Percentiles rank a stretch among this genome's conserved stretches.
These are phyloP conservation scores for Gossypium australe DNA, from an alignment of 345 rosid species.

Conservation along the genomic window DNA sequence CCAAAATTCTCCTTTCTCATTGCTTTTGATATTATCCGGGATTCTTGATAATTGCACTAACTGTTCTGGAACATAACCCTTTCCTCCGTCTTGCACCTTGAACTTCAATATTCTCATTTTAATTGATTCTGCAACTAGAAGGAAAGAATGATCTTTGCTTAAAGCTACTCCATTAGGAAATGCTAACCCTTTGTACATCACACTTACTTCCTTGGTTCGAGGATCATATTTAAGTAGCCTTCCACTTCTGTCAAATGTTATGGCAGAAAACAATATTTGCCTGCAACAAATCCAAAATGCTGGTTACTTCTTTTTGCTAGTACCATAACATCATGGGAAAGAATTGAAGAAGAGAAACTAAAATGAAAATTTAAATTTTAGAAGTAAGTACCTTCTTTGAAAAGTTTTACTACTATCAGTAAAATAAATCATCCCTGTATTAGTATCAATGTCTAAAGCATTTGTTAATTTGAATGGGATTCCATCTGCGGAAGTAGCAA, in stretches of 20 bases:
- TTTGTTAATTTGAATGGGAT: conserved; percentile 36
- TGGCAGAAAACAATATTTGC: not conserved
- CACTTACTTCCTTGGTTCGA: not conserved
- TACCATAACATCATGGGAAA: too few relatives aligned
- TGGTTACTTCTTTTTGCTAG: too few relatives aligned
- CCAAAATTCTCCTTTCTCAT: not conserved
- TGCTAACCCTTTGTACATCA: conserved; percentile 19
- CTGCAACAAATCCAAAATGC: not conserved
- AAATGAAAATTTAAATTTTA: not conserved
- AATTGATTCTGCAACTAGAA: conserved; percentile 35
- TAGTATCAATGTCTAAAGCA: conserved; percentile 38
- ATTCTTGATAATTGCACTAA: conserved; percentile 26
- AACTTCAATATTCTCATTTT: conserved; percentile 18
- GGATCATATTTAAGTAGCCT: not conserved
- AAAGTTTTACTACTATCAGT: conserved; percentile 39
- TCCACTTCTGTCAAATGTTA: not conserved
- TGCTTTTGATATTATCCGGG: conserved; percentile 36
- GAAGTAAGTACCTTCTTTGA: conserved; percentile 36
- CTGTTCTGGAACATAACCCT: not conserved
- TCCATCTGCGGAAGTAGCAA: conserved; percentile 31
- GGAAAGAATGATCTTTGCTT: conserved; percentile 39
- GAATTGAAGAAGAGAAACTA: not conserved
- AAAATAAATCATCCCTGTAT: conserved; percentile 40
- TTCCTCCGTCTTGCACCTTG: conserved; percentile 2
- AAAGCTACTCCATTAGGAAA: conserved; percentile 48